A percentile compares a stretch with the other conserved stretches of the same genome.
These are phyloP conservation scores for Cornus florida DNA, from an alignment of 148 eudicot genomes.

Conservation along the genomic window DNA sequence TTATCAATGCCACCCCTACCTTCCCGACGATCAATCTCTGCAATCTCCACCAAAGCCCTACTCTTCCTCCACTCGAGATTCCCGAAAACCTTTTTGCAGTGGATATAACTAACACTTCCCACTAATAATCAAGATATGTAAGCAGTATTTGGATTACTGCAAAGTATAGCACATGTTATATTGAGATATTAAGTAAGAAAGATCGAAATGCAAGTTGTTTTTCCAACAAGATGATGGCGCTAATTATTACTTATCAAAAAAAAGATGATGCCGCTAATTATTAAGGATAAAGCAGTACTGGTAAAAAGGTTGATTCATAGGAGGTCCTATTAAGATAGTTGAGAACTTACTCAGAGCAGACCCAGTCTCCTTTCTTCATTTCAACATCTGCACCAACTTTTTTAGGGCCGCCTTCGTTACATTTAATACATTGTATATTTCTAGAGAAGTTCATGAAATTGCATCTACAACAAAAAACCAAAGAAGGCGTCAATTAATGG, in stretches of 20 bases:
- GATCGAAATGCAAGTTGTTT: background rate
- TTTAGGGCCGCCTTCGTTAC: conserved; percentile 46
- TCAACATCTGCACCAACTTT: conserved; percentile 28
- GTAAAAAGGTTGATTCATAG: background rate
- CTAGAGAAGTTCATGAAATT: conserved; percentile 41
- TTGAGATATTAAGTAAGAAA: background rate
- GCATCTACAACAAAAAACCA: conserved; percentile 33
- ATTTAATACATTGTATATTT: conserved; percentile 39
- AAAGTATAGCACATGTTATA: background rate
- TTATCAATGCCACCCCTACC: no score
- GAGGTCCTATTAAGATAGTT: background rate
- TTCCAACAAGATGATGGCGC: background rate
- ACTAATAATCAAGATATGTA: background rate
- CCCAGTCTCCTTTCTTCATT: conserved; percentile 58
- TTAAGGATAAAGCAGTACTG: background rate
- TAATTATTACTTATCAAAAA: no score
- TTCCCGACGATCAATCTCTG: no score
- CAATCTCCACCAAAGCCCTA: no score
- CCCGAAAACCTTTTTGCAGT: background rate
- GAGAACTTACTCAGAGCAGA: conserved; percentile 53
- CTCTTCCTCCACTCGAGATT: no score
- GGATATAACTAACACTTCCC: background rate
- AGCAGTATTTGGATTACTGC: background rate
- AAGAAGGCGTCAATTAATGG: background rate
- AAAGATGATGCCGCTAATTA: background rate